These are phyloP conservation scores for Ceratobasidium sp. DNA, from an alignment of 1,284 basidiomycete species.

Conservation along the genomic window DNA sequence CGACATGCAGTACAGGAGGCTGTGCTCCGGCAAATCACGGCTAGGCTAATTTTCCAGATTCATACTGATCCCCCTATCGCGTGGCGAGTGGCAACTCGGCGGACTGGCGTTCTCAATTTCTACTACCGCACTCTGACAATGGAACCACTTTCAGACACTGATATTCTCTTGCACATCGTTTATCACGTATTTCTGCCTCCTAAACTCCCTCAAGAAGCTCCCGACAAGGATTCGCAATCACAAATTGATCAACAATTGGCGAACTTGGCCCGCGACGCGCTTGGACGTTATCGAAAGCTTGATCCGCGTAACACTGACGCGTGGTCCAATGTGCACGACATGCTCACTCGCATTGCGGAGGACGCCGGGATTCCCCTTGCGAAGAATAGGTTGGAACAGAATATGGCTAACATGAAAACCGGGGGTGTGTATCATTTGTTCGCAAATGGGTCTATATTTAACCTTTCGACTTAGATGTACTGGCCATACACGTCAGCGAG, in stretches of 20 bases:
- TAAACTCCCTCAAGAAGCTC: conserved; percentile 55
- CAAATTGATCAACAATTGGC: background rate
- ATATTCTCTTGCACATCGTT: conserved; percentile 46
- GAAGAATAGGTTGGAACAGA: too few species aligned
- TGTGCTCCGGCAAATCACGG: too few species aligned
- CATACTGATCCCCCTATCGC: too few species aligned
- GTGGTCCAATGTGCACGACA: too few species aligned
- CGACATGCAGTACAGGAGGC: too few species aligned
- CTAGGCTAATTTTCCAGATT: too few species aligned
- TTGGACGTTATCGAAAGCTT: background rate
- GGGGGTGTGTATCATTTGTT: too few species aligned
- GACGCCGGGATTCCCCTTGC: too few species aligned
- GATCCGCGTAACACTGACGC: background rate
- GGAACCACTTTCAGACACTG: background rate
- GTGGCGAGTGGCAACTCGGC: background rate
- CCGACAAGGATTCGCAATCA: background rate
- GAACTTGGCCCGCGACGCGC: background rate
- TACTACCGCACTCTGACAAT: background rate
- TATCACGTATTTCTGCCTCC: conserved; percentile 59
- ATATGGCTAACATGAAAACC: too few species aligned
- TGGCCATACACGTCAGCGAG: conserved; percentile 55
- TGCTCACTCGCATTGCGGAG: too few species aligned
- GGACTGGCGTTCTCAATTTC: background rate
- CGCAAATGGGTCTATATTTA: too few species aligned
- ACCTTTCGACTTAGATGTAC: conserved; percentile 49